phyloP scores from a whole-genome alignment of 768 basidiomycete species.

The Mycena kentingensis region DNA sequence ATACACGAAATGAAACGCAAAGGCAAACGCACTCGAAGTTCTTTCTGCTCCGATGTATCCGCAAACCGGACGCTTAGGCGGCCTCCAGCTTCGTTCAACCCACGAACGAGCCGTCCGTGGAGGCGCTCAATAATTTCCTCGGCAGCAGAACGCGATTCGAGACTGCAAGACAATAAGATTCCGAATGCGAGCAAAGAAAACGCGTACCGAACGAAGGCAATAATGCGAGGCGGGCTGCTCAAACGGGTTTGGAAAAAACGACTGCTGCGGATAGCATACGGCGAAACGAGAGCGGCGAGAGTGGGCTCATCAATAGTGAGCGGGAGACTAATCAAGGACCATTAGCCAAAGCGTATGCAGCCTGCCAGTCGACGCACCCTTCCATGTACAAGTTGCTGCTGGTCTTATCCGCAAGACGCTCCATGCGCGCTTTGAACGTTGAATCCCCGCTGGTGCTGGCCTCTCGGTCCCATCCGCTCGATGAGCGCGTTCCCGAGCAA shows the following conservation, averaged over 20 bases:
- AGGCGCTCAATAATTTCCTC: constrained; percentile 78
- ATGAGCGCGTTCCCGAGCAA: constrained; percentile 20
- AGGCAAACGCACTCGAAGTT: constrained; percentile 61
- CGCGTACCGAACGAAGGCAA: constrained; percentile 76
- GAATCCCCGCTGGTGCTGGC: constrained; percentile 29
- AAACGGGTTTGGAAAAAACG: constrained; percentile 80
- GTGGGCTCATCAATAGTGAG: constrained; percentile 69
- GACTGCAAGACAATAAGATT: constrained; percentile 38
- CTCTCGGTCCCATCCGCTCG: constrained; percentile 27
- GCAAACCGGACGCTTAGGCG: constrained; percentile 81
- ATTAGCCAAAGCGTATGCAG: background rate
- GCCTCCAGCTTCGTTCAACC: constrained; percentile 76
- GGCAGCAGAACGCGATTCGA: constrained; percentile 73
- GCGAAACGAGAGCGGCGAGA: constrained; percentile 64
- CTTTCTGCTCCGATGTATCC: constrained; percentile 75
- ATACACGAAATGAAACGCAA: background rate
- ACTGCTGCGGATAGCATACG: constrained; percentile 71
- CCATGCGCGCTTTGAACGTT: constrained; percentile 78
- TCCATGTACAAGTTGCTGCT: constrained; percentile 86
- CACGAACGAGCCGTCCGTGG: constrained; percentile 79
- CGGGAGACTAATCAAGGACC: constrained; percentile 52
- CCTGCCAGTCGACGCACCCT: constrained; percentile 43
- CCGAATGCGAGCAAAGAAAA: background rate
- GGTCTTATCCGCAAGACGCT: constrained; percentile 60
- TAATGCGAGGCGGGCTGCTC: constrained; percentile 75